A percentile compares a stretch with the other conserved stretches of the same genome.
Evolutionary conservation across 2,329 filamentous ascomycete genomes (phyloP).

Genomic region (Penicillium sp.): DNA sequence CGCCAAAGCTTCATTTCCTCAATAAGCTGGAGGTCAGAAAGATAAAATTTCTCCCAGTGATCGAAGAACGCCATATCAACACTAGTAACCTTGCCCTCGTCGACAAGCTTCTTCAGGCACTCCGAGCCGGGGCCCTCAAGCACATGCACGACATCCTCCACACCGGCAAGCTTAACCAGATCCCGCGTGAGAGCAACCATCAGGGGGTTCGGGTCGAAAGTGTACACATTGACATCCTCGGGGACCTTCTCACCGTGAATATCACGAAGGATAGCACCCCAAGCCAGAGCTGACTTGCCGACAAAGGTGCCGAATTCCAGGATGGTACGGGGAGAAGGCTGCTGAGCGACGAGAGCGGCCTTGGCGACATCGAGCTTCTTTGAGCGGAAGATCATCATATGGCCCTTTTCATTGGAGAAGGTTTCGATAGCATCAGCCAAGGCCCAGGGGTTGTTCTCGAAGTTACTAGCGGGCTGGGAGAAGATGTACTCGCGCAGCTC

Average conservation of each 20-base stretch:
- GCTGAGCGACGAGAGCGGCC: constrained; percentile 21
- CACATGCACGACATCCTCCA: constrained; percentile 34
- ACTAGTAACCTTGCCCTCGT: constrained; percentile 25
- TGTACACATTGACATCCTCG: constrained; percentile 33
- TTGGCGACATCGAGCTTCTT: constrained; percentile 29
- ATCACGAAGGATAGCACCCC: constrained; percentile 25
- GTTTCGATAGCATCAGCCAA: constrained; percentile 33
- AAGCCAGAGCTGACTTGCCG: constrained; percentile 39
- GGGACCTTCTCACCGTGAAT: constrained; percentile 20
- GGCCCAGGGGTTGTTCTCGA: constrained; percentile 28
- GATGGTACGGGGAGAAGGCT: constrained; percentile 31
- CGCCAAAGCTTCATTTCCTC: constrained; percentile 36
- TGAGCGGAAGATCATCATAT: constrained; percentile 36
- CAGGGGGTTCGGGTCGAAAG: constrained; percentile 36
- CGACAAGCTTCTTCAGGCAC: constrained; percentile 29
- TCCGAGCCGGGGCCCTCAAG: constrained; percentile 35
- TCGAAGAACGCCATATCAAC: constrained; percentile 43
- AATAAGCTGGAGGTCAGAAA: constrained; percentile 36
- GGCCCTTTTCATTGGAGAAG: constrained; percentile 28
- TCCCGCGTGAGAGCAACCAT: constrained; percentile 34
- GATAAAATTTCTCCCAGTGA: constrained; percentile 39
- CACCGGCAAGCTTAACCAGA: constrained; percentile 35
- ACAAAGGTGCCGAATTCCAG: constrained; percentile 41
- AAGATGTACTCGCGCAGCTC: constrained; percentile 23
- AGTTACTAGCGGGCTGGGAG: constrained; percentile 13